Conservation (phyloP, 768 basidiomycete species). For the Chalciporus piperatus region DNA sequence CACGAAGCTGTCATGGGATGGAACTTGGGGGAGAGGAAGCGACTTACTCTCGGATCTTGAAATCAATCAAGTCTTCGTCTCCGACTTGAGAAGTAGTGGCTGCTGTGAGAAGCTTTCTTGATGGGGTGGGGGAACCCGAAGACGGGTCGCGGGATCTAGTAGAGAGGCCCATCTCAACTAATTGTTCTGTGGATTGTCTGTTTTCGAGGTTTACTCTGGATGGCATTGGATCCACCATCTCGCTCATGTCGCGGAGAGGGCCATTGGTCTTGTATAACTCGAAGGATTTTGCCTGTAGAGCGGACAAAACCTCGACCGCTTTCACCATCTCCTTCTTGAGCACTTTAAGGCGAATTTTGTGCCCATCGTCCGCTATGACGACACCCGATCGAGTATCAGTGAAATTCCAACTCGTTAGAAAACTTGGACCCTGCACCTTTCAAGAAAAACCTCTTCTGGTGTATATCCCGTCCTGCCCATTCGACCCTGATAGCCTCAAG, state of each 20-base stretch:
- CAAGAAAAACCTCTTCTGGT: constrained; percentile 32
- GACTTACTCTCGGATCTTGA: constrained; percentile 11
- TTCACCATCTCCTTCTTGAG: constrained; percentile 29
- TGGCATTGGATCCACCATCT: not conserved
- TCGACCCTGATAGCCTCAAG: constrained; percentile 34
- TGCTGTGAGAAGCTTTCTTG: not conserved
- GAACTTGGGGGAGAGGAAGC: not conserved
- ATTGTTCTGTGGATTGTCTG: not conserved
- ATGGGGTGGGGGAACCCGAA: not conserved
- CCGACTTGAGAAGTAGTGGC: not conserved
- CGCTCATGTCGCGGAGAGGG: constrained; percentile 3
- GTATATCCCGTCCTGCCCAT: constrained; percentile 29
- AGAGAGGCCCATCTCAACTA: not conserved
- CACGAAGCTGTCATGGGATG: not conserved
- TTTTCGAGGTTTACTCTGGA: not conserved
- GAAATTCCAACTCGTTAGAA: too few relatives aligned
- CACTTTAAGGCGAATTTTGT: constrained; percentile 28
- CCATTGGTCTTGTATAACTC: constrained; percentile 12
- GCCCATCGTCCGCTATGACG: constrained; percentile 27
- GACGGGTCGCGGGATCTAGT: not conserved
- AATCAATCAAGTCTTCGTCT: constrained; percentile 18
- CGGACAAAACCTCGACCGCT: constrained; percentile 18
- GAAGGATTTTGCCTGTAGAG: constrained; percentile 18
- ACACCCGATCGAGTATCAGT: too few relatives aligned
- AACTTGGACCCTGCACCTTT: constrained; percentile 16